These are phyloP conservation scores for Anisodus tanguticus DNA, from an alignment of 257 asterid genomes.

Conservation along the genomic window DNA sequence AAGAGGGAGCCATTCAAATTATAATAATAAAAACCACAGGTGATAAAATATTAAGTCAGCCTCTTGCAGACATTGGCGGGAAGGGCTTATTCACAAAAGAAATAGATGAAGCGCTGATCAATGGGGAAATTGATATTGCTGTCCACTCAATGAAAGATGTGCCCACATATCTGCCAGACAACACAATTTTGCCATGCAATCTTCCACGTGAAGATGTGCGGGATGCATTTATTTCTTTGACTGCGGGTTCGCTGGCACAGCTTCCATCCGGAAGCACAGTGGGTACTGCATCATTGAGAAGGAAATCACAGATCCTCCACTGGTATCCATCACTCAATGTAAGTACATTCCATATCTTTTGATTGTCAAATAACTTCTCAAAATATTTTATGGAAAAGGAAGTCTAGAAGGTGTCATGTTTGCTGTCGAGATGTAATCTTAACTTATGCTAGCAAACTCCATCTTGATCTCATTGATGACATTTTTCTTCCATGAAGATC, in stretches of 20 bases:
- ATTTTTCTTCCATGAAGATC: background rate
- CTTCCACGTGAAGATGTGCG: conserved; percentile 95
- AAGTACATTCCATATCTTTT: conserved; percentile 24
- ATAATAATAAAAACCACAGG: conserved; percentile 88
- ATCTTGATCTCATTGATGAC: background rate
- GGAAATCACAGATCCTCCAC: conserved; percentile 91
- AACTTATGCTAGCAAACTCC: background rate
- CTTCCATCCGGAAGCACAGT: conserved; percentile 81
- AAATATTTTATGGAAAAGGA: background rate
- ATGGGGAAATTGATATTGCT: conserved; percentile 84
- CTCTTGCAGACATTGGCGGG: conserved; percentile 96
- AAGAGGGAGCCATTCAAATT: conserved; percentile 83
- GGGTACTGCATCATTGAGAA: conserved; percentile 93
- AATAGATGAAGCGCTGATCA: conserved; percentile 89
- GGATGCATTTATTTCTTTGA: conserved; percentile 86
- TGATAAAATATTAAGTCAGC: conserved; percentile 86
- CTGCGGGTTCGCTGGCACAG: conserved; percentile 72
- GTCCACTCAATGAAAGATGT: conserved; percentile 99
- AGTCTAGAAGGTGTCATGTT: background rate
- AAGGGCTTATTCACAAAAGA: conserved; percentile 94
- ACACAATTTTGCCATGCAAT: conserved; percentile 82
- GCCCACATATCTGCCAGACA: conserved; percentile 86
- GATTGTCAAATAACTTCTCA: background rate
- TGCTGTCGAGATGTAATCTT: background rate
- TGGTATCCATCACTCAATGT: conserved; percentile 75